Conservation (phyloP, 2,329 filamentous ascomycete species). For the Penicillium sp. region DNA sequence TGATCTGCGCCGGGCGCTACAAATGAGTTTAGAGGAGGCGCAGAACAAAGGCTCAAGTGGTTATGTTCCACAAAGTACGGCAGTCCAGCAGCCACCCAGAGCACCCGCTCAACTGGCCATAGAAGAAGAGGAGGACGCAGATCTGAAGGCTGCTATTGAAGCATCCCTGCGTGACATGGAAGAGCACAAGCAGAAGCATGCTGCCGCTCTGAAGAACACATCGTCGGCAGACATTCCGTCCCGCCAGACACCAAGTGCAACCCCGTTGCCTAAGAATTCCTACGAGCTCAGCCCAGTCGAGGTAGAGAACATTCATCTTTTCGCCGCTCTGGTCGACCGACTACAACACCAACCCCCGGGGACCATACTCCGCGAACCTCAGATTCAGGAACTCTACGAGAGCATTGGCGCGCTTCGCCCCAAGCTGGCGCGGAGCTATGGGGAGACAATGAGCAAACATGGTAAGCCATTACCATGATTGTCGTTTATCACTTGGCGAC, state of each 20-base stretch:
- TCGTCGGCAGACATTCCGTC: constrained; percentile 50
- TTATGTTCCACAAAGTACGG: no score
- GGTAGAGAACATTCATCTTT: constrained; percentile 94
- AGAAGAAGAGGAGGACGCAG: constrained; percentile 83
- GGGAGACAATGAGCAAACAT: constrained; percentile 99
- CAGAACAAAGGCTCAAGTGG: constrained; percentile 64
- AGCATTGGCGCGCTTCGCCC: constrained; percentile 88
- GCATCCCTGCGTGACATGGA: constrained; percentile 95
- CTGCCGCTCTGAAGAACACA: constrained; percentile 73
- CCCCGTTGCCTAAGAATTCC: constrained; percentile 69
- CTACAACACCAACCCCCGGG: constrained; percentile 90
- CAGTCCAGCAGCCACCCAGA: no score
- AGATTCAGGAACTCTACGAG: constrained; percentile 96
- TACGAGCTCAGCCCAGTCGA: constrained; percentile 90
- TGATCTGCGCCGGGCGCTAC: constrained; percentile 81
- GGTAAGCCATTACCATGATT: no score
- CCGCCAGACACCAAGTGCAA: constrained; percentile 39
- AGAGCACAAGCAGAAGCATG: constrained; percentile 87
- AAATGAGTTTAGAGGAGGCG: constrained; percentile 94
- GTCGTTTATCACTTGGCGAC: no score
- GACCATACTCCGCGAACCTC: constrained; percentile 86
- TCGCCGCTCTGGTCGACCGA: constrained; percentile 85
- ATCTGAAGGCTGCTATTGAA: constrained; percentile 88
- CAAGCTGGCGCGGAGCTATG: constrained; percentile 88
- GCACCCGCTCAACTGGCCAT: no score